Base-by-base conservation (phyloP, 1,284 basidiomycete genomes). In the Ganoderma lucidum region DNA sequence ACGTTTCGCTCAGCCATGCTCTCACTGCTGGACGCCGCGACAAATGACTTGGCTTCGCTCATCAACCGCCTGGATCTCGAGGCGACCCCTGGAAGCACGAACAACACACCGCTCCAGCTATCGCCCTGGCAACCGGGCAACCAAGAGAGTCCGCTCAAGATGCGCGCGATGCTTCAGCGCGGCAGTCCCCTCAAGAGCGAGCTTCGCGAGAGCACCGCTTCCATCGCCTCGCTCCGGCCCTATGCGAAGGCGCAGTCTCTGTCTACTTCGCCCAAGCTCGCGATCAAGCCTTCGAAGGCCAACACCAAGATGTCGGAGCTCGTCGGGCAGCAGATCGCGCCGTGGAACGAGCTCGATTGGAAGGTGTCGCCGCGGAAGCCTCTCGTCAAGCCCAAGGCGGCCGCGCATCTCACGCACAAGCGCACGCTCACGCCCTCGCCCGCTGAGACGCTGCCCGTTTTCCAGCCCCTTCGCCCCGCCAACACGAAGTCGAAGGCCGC, bases 51-150 rank as follows among this genome's bases (percentile, higher is more conserved):
- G 2, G 93, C 91, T 0, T 87, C 87, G 62, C 82, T 95, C 15
- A 92, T 95, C 78, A 92, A 90, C 72, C 85, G 86, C 28, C 83
- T 94, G 32, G 91, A 94, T 73, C 82, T 94, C 2, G 88, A 93
- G 74, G 90, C 91, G 3, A 93, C 93, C 0, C 93, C 92, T 0
- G 81, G 69, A 30, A 78, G 82, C 19, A 77, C 86, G 1, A 83
- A 85, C 2, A 85, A 87, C 59, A 86, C 87, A 0, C 87, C 88
- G 0, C 68, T 80, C 32, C 73, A 73, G 42, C 70, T 75, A 12
- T 81, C 83, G 9, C 79, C 78, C 14, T 63, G 71, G 19, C 65
- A 71, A 59, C 41, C 30, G 12, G 48, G 45, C 32, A 58, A 61
- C 39, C 71, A 78, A 42, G 83, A 83, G 44, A 86, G 82, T 73